Evolutionary conservation across 768 basidiomycete species (phyloP), one percentile per base, ranked within the genome.

Genomic region (Trametes maxima): DNA sequence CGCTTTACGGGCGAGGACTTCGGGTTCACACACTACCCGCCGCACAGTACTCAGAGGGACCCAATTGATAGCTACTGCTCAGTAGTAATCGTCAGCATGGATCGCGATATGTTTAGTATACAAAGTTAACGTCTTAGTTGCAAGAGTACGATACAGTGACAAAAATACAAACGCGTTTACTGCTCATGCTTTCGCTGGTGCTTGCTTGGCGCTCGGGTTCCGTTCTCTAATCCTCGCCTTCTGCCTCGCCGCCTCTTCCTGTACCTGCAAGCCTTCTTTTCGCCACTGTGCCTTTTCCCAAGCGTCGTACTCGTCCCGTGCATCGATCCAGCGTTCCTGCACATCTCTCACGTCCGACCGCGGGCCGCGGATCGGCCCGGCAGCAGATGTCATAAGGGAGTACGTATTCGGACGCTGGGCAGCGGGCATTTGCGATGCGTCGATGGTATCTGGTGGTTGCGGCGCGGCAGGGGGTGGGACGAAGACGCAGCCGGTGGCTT

Each of bases 271-370:
- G 0, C 88, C 92, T 70, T 94, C 90, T 59, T 78, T 81, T 65
- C 85, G 77, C 94, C 93, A 95, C 67, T 88, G 82, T 67, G 72
- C 79, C 69, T 77, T 86, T 75, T 98, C 93, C 68, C 79, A 88
- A 45, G 87, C 88, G 72, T 97, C 95, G 75, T 86, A 97, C 46
- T 82, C 83, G 25, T 92, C 90, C 63, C 80, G 82, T 6, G 86
- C 84, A 67, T 97, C 94, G n/a, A 96, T 74, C 95, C 95, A 98
- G 44, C 95, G 78, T 71, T 98, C 95, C 72, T 98, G 95, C 6
- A 95, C 85, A 68, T 95, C 93, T 21, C 84, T 76, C 13, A 92
- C 80, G 64, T 80, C 79, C 64, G 80, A 82, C 52, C 76, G 74
- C 5, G 78, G 74, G 0, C 83, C 86, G 16, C 73, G 76, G 59